Percentiles rank a stretch among this genome's conserved stretches.
Evolutionary conservation across 2,329 filamentous ascomycete species (phyloP).

Genomic region (Byssochlamys sp.): DNA sequence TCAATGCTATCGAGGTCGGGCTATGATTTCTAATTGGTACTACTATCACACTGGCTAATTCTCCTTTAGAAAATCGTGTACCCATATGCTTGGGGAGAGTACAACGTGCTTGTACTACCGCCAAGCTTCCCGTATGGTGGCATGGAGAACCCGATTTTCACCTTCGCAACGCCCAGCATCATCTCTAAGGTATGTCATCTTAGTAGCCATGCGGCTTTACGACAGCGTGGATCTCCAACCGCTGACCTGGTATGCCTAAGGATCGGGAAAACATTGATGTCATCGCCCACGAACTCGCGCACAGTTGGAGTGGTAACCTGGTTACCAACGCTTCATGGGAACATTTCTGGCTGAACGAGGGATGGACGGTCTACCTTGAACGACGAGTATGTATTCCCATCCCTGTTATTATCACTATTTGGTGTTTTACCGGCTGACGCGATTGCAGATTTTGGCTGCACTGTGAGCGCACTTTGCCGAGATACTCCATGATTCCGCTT

Average conservation of each 20-base stretch:
- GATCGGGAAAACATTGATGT: constrained; percentile 89
- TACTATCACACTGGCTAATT: constrained; percentile 7
- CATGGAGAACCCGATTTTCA: constrained; percentile 82
- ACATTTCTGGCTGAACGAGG: constrained; percentile 56
- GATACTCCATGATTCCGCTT: neutral
- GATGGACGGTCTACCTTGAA: constrained; percentile 93
- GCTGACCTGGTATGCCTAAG: constrained; percentile 8
- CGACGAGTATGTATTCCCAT: constrained; percentile 45
- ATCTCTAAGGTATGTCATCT: constrained; percentile 57
- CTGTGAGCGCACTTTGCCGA: constrained; percentile 19
- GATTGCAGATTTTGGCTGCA: constrained; percentile 29
- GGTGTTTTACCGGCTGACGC: constrained; percentile 12
- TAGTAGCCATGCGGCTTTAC: neutral
- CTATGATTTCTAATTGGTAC: constrained; percentile 19
- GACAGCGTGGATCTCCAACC: neutral
- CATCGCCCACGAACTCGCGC: constrained; percentile 73
- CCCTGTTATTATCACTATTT: neutral
- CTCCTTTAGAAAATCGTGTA: constrained; percentile 53
- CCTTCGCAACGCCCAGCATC: constrained; percentile 88
- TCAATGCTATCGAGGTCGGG: constrained; percentile 67
- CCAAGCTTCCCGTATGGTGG: constrained; percentile 84
- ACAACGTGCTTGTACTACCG: constrained; percentile 84
- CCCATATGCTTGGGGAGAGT: constrained; percentile 86
- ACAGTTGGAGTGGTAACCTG: constrained; percentile 80
- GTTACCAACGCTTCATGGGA: constrained; percentile 46